Evolutionary conservation across 139 green algal species (phyloP), one percentile per base, ranked within the genome.

Genomic region (Choricystis sp.): DNA sequence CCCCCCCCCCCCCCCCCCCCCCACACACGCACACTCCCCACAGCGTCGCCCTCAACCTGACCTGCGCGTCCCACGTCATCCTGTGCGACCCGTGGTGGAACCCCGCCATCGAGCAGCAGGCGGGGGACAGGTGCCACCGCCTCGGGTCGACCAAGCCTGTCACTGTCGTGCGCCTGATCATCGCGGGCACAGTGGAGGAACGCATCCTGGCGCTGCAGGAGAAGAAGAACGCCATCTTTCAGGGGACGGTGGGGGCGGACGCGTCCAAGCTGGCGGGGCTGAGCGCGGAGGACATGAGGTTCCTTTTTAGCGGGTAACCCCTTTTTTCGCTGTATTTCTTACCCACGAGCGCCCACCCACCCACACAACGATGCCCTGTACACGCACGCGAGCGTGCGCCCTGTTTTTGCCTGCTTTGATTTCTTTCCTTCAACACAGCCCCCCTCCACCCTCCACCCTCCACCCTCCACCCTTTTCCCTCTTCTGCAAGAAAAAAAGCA

Each of bases 41-140:
- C 2, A 84, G 85, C 19, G 87, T 95, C 59, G 87, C 87, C 16
- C 83, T 95, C 64, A 95, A 95, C 79, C 78, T 95, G 25, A 94
- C 86, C 0, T 86, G 81, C 2, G 86, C 86, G 22, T 77, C 57
- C n/a, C 78, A 87, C 61, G 86, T 92, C 22, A 81, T 92, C 59
- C 76, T 94, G 5, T 88, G 91, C 80, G 85, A 92, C 75, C 86
- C 85, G 14, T 94, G 86, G 86, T 90, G 78, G 82, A 89, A 89
- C 68, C 81, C 81, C 0, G 83, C 83, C 0, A 75, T 86, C 29
- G 83, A 89, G 80, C 64, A 76, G 68, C 75, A 85, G 72, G 77
- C 75, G 20, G 68, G 76, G 68, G 78, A 85, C 66, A 66, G 81
- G 49, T 82, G 83, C 71, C 81, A 87, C 70, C 66, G 85, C 2